These are phyloP conservation scores for Fraxinus platypoda DNA, from an alignment of 305 asterid genomes.

Conservation along the genomic window DNA sequence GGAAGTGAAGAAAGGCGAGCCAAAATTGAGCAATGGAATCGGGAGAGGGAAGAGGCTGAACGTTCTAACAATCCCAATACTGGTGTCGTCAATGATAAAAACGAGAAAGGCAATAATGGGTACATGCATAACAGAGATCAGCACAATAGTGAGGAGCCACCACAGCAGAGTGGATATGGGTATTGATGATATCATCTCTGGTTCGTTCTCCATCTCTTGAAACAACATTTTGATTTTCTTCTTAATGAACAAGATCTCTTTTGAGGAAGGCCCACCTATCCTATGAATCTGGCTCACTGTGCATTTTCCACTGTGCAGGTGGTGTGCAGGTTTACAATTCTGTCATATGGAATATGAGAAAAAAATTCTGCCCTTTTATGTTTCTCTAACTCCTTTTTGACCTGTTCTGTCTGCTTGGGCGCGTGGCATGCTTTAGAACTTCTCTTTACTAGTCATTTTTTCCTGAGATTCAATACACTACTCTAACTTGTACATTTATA, in stretches of 20 bases:
- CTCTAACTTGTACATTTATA: background rate
- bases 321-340: slow-evolving; percentile 88
- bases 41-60: slow-evolving; percentile 80
- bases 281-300: slow-evolving; percentile 57
- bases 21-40: slow-evolving; percentile 91
- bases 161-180: slow-evolving; percentile 39
- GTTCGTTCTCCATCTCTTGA: slow-evolving; percentile 46
- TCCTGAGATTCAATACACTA: background rate
- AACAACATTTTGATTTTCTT: background rate
- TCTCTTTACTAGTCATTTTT: background rate
- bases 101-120: slow-evolving; percentile 31
- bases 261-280: slow-evolving; percentile 24
- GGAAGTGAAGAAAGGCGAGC: slow-evolving; percentile 98
- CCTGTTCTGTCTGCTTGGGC: slow-evolving; percentile 30
- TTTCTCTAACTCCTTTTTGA: slow-evolving; percentile 11
- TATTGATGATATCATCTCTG: slow-evolving; percentile 38
- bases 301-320: slow-evolving; percentile 97
- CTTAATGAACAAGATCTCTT: background rate
- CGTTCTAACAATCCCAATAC: slow-evolving; percentile 35
- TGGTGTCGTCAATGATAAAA: slow-evolving; percentile 25
- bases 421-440: slow-evolving; percentile 10
- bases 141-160: slow-evolving; percentile 26
- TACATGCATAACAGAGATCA: slow-evolving; percentile 35
- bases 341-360: slow-evolving; percentile 61
- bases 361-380: slow-evolving; percentile 21